Base-by-base conservation (phyloP, 352 stramenopile genomes). In the Phytophthora colocasiae region DNA sequence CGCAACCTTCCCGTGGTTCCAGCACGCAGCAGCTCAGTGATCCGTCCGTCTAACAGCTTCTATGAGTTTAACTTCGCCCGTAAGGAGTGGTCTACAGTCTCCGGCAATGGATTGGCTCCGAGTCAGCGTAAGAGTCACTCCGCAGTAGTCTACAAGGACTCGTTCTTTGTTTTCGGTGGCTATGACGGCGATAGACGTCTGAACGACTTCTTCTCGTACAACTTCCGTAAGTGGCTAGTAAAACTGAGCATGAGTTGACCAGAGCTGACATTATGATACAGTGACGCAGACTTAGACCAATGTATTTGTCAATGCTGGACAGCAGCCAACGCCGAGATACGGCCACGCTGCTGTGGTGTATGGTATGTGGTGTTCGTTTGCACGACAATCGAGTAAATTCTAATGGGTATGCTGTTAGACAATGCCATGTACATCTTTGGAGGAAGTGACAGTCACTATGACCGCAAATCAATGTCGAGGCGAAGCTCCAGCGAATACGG, bases 151-250 rank as follows among this genome's bases (percentile, higher is more conserved):
- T 89, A 97, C 79, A 91, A 92, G 47, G 90, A 97, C 63, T 91
- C 83, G 59, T 95, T 99, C 69, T 98, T 94, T 62, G 89, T 99
- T 5, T 98, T 98, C 61, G 93, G 85, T 3, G 95, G 96, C 27
- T 98, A 98, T 63, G 91, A 98, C 71, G 96, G 96, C 12, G 91
- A 83, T 49, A 87, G 80, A 59, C 85, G 96, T 36, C 84, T 98
- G 15, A 98, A 98, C 74, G 94, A 98, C 61, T 98, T 99, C 69
- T 93, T 98, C 73, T 87, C 95, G 45, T 99, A 95, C 80, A 95
- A 97, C 62, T 98, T 98, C 61, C 55, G 87, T 97, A 81, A 45
- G 71, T 75, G 6, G 31, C 9, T 15, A 31, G 27, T 7, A 9
- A 51, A 10, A 43, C n/a, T 45, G 41, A n/a, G 12, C 31, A 27